These are phyloP conservation scores for Breynia disticha DNA, from an alignment of 441 rosid species.

Conservation along the genomic window DNA sequence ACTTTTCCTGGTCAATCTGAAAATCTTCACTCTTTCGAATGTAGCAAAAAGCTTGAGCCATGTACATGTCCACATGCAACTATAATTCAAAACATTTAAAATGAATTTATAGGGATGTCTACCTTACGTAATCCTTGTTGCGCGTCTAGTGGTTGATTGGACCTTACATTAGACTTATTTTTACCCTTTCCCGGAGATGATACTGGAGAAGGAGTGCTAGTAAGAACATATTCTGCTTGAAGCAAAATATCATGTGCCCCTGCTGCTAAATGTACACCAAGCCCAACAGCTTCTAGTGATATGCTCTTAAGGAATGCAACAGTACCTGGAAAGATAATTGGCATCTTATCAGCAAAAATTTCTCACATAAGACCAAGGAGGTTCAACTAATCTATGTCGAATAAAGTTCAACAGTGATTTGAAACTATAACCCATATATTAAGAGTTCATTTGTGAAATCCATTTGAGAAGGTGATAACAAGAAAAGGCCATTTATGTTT, in stretches of 20 bases:
- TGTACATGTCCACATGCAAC: no score
- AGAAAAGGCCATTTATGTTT: no score
- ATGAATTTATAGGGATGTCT: slow-evolving; percentile 6
- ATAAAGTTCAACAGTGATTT: no score
- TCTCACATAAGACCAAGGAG: background rate
- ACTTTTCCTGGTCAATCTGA: no score
- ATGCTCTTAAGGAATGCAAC: slow-evolving; percentile 86
- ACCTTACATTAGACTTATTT: slow-evolving; percentile 53
- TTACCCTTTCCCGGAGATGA: slow-evolving; percentile 39
- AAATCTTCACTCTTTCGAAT: no score
- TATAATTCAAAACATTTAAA: background rate
- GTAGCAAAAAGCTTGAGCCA: no score
- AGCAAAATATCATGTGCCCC: slow-evolving; percentile 78
- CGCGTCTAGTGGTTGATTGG: slow-evolving; percentile 80
- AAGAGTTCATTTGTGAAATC: no score
- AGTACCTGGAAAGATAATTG: slow-evolving; percentile 47
- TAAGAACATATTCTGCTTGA: slow-evolving; percentile 62
- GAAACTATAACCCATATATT: no score
- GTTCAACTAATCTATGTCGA: background rate
- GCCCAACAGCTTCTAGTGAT: slow-evolving; percentile 93
- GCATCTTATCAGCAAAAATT: background rate
- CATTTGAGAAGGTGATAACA: no score
- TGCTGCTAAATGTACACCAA: slow-evolving; percentile 95
- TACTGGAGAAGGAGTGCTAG: slow-evolving; percentile 46
- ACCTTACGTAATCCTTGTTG: slow-evolving; percentile 94